Base-by-base conservation (phyloP, 2,329 filamentous ascomycete species). In the Chrysosporium queenslandicum region DNA sequence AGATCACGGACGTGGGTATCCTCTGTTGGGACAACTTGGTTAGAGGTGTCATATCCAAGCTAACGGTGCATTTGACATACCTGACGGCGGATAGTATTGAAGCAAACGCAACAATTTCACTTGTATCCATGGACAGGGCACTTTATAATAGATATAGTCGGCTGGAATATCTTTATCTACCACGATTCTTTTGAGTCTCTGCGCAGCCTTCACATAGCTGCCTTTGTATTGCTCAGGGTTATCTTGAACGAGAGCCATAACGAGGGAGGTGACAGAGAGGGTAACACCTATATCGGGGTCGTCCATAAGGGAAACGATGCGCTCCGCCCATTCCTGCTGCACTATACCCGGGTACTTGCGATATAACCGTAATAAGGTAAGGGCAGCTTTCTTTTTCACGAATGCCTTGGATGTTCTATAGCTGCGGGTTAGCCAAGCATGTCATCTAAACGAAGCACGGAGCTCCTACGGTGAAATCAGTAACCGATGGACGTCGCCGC, bases 221-320 rank as follows among this genome's bases (percentile, higher is more conserved):
- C 89, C 90, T 68, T 86, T 91, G 75, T 96, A 98, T 64, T 89
- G 85, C 1, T 96, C 90, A n/a, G 86, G 80, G 63, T 92, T 85
- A 64, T 98, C 92, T 70, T 97, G 92, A 2, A 89, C 87, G 59
- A 98, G 72, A 1, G 92, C 85, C 83, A 96, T 95, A 57, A 98
- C 85, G 3, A 98, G 76, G 4, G 92, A 98, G 0, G 92, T 96
- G 40, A 98, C 88, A 0, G 94, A 98, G 21, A 98, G 77, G 6
- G 88, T 88, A 30, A 98, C 92, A 52, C 92, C 92, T 68, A 97
- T 82, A 64, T 98, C 92, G 4, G 81, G 77, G 63, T 98, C 92
- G 67, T 98, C 92, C 90, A 98, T 96, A 39, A 98, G 77, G n/a
- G 92, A 92, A 66, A 98, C 92, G 66, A 98, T 95, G 49, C 92